Conservation (phyloP, 1,284 basidiomycete genomes). For the Earliella scabrosa region DNA sequence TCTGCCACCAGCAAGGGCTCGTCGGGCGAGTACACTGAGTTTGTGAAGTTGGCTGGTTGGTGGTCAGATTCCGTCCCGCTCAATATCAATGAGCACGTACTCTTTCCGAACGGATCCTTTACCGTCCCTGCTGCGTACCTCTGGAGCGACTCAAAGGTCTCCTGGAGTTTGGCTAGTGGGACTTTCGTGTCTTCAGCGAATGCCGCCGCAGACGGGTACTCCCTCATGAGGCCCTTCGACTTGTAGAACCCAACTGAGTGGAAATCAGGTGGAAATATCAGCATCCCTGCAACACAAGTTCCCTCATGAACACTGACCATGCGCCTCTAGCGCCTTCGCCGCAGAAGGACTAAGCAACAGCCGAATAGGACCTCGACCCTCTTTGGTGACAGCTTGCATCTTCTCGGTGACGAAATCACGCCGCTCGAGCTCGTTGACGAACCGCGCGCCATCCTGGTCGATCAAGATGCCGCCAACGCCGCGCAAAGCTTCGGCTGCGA, state of each 20-base stretch:
- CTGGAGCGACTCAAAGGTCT: constrained; percentile 94
- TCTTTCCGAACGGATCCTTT: constrained; percentile 96
- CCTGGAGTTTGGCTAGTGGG: constrained; percentile 75
- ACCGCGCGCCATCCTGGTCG: constrained; percentile 90
- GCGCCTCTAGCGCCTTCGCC: constrained; percentile 86
- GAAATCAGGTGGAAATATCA: constrained; percentile 76
- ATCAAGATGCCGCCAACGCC: constrained; percentile 94
- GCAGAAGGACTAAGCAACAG: constrained; percentile 91
- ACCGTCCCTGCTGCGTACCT: constrained; percentile 71
- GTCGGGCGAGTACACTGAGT: constrained; percentile 82
- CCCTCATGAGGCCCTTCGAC: constrained; percentile 96
- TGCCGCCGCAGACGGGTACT: constrained; percentile 84
- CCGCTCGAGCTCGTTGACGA: constrained; percentile 97
- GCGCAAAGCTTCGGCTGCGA: constrained; percentile 95
- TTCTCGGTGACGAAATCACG: constrained; percentile 95
- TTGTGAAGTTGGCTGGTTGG: constrained; percentile 74
- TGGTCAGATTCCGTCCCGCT: too few relatives aligned
- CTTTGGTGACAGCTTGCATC: constrained; percentile 94
- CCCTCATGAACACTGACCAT: background rate
- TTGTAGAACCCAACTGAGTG: constrained; percentile 80
- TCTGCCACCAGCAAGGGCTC: constrained; percentile 83
- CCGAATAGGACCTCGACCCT: constrained; percentile 79
- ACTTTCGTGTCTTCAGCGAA: constrained; percentile 96
- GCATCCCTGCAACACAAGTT: background rate
- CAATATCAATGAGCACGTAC: too few relatives aligned